Percentiles rank a stretch among this genome's conserved stretches.
These are phyloP conservation scores for Hysterium pulicare DNA, from an alignment of 2,329 filamentous ascomycete genomes.

Conservation along the genomic window DNA sequence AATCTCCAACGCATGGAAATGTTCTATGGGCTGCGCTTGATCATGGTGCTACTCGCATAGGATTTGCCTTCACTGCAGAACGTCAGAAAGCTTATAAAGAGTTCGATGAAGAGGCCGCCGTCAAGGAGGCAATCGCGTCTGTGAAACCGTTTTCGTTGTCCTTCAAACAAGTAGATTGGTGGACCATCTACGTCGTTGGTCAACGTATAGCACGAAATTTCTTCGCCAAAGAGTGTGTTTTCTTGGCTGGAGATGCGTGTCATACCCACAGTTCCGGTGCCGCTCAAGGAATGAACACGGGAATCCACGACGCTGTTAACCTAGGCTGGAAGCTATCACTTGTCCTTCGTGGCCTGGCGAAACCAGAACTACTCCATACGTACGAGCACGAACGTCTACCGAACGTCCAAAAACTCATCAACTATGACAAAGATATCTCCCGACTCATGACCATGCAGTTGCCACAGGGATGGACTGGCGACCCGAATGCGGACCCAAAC, in stretches of 20 bases:
- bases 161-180: slow-evolving; percentile 44
- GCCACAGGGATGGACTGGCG: slow-evolving; percentile 32
- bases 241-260: slow-evolving; percentile 57
- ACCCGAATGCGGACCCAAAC: slow-evolving; percentile 23
- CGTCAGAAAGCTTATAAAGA: slow-evolving; percentile 33
- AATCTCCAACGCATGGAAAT: slow-evolving; percentile 52
- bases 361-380: slow-evolving; percentile 43
- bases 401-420: slow-evolving; percentile 44
- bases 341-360: slow-evolving; percentile 40
- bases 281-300: slow-evolving; percentile 58
- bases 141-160: slow-evolving; percentile 40
- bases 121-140: slow-evolving; percentile 38
- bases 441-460: slow-evolving; percentile 33
- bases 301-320: slow-evolving; percentile 54
- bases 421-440: slow-evolving; percentile 34
- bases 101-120: slow-evolving; percentile 36
- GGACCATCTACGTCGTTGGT: slow-evolving; percentile 44
- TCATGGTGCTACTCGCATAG: slow-evolving; percentile 52
- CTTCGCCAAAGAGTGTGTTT: slow-evolving; percentile 43
- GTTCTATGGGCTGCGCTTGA: slow-evolving; percentile 55
- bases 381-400: slow-evolving; percentile 49
- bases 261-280: slow-evolving; percentile 56
- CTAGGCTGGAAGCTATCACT: slow-evolving; percentile 54
- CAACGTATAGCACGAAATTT: slow-evolving; percentile 38
- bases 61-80: slow-evolving; percentile 50